A percentile compares a stretch with the other conserved stretches of the same genome.
Evolutionary conservation across 495 filamentous ascomycete species (phyloP).

Genomic region (Ramalina peruviana): DNA sequence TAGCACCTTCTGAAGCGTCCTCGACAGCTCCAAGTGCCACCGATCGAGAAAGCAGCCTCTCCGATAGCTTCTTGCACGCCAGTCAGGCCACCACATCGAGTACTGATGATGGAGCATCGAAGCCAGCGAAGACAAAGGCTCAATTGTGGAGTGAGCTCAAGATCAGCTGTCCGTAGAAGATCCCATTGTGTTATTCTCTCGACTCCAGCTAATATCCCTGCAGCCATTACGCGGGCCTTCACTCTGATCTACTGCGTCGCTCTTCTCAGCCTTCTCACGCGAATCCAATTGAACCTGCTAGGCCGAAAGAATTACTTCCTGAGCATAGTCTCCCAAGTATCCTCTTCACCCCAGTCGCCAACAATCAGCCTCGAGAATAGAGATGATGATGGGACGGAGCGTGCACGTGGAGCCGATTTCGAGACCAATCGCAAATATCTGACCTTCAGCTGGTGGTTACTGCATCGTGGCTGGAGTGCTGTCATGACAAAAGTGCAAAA

Average conservation of each 20-base stretch:
- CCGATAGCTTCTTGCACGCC: conserved; percentile 65
- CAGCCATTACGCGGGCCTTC: conserved; percentile 81
- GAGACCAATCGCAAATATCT: conserved; percentile 89
- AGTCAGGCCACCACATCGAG: conserved; percentile 52
- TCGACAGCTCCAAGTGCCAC: conserved; percentile 64
- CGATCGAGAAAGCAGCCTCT: conserved; percentile 73
- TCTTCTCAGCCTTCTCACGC: conserved; percentile 79
- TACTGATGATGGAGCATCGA: conserved; percentile 24
- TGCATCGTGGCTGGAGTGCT: conserved; percentile 78
- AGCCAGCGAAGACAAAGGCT: conserved; percentile 64
- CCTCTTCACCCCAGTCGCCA: conserved; percentile 38
- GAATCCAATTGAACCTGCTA: conserved; percentile 93
- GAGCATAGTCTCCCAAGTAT: conserved; percentile 79
- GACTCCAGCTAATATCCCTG: conserved; percentile 73
- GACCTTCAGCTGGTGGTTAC: conserved; percentile 94
- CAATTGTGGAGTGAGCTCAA: conserved; percentile 98
- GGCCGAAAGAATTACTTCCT: conserved; percentile 90
- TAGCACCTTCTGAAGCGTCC: conserved; percentile 45
- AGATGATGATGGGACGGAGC: conserved; percentile 66
- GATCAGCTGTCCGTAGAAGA: conserved; percentile 76
- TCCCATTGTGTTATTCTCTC: conserved; percentile 90
- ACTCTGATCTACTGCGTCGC: conserved; percentile 85
- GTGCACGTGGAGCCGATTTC: conserved; percentile 77
- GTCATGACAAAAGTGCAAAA: conserved; percentile 63
- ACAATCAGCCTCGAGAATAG: conserved; percentile 80